Evolutionary conservation across 257 asterid genomes (phyloP).

Genomic region (Cruciata laevipes): DNA sequence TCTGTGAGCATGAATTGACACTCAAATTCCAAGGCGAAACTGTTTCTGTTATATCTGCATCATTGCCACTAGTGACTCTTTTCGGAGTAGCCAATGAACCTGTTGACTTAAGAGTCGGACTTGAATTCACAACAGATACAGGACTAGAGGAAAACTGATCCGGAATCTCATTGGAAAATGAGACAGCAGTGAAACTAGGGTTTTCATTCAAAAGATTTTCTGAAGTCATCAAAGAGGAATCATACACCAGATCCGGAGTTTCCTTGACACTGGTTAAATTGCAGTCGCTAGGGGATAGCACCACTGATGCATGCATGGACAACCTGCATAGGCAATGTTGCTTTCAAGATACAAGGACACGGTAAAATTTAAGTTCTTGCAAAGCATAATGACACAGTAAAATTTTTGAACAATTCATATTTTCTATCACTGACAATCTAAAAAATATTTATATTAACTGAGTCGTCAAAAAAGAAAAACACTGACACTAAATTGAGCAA

Average conservation of each 20-base stretch:
- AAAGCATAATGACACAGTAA: not conserved
- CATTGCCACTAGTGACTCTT: constrained; percentile 29
- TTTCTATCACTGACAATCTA: not conserved
- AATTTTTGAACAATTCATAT: not conserved
- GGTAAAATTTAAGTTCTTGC: not conserved
- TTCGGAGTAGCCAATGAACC: constrained; percentile 46
- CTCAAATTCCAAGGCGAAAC: constrained; percentile 55
- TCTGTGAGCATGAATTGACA: constrained; percentile 52
- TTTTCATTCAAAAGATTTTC: constrained; percentile 30
- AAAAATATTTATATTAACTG: not conserved
- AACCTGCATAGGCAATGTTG: constrained; percentile 61
- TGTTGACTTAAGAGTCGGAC: constrained; percentile 28
- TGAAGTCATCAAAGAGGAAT: constrained; percentile 27
- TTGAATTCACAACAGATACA: constrained; percentile 23
- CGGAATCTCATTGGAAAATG: constrained; percentile 21
- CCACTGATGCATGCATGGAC: constrained; percentile 28
- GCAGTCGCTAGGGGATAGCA: constrained; percentile 32
- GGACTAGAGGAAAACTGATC: constrained; percentile 34
- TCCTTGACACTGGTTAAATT: constrained; percentile 56
- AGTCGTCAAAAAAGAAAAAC: not conserved
- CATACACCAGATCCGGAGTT: constrained; percentile 42
- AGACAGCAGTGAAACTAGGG: constrained; percentile 32
- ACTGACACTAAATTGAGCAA: not conserved
- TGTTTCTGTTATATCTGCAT: constrained; percentile 32
- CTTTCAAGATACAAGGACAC: too few relatives aligned